Base-by-base conservation (phyloP, 495 filamentous ascomycete species). In the Cudoniella acicularis region DNA sequence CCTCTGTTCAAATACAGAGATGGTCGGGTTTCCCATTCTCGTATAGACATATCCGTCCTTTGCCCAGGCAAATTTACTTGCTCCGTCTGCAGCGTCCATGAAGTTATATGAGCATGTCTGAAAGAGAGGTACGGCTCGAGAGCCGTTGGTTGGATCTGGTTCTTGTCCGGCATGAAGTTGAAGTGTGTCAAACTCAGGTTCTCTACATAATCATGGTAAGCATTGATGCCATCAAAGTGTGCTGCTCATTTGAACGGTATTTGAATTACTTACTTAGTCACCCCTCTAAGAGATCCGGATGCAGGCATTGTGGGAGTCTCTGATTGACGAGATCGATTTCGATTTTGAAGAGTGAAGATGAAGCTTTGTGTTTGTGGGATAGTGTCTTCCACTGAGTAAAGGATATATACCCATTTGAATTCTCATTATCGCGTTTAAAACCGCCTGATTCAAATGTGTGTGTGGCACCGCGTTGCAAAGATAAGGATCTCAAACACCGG, bases 11-110 rank as follows among this genome's bases (percentile, higher is more conserved):
- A 75, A 72, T 27, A 75, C 72, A 1, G 68, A 70, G 53, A 70
- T 74, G 23, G 73, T 75, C 26, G 73, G 72, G 56, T 75, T 74
- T 9, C 72, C 70, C 72, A 75, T 74, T 46, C 73, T 69, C 2
- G 73, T 75, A 56, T 74, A 75, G 50, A 75, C 73, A 54, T 73
- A 75, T 24, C 73, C 72, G 16, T 73, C 72, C 53, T 68, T 72
- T 18, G 69, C 70, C 72, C 72, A 75, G 4, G 72, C 72, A 48
- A 75, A 74, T 27, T 75, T 75, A 49, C 67, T 64, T 16, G 73
- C 73, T 13, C 73, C 73, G 63, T 75, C 73, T 16, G 73, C 73
- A 2, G 73, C 73, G 50, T 75, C 72, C 13, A 64, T 70, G 59
- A 75, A 75, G 60, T 75, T 75, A 50, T 74, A 75, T 10, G 73